These are phyloP conservation scores for Balansia obtecta DNA, from an alignment of 2,329 filamentous ascomycete genomes.

Conservation along the genomic window DNA sequence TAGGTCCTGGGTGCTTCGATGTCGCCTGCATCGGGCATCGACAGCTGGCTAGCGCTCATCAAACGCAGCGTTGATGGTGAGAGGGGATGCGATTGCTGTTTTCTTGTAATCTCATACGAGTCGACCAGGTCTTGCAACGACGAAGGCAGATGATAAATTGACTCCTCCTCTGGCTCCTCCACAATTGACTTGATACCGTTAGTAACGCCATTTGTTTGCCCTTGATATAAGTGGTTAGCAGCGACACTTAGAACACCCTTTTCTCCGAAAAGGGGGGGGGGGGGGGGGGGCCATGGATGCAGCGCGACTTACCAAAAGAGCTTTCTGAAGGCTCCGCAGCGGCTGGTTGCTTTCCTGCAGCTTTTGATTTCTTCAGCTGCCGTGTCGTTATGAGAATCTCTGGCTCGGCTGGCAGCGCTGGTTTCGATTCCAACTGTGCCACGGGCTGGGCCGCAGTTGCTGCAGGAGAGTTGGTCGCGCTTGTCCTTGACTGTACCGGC, in stretches of 20 bases:
- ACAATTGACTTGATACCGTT: constrained; percentile 37
- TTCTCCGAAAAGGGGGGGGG: no score
- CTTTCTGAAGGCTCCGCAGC: constrained; percentile 29
- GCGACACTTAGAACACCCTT: no score
- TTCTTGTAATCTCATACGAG: constrained; percentile 76
- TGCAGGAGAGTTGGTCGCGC: constrained; percentile 42
- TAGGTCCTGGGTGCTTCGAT: constrained; percentile 75
- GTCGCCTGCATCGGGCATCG: constrained; percentile 63
- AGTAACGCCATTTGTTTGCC: constrained; percentile 37
- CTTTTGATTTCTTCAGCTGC: constrained; percentile 28
- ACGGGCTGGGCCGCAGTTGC: constrained; percentile 34
- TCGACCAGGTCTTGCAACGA: constrained; percentile 83
- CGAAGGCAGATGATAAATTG: constrained; percentile 83
- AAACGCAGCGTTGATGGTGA: constrained; percentile 60
- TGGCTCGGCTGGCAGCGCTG: constrained; percentile 11
- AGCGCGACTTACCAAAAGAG: constrained; percentile 27
- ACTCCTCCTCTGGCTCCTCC: constrained; percentile 51
- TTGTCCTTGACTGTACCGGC: constrained; percentile 39
- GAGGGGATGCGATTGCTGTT: constrained; percentile 46
- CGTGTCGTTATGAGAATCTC: constrained; percentile 16
- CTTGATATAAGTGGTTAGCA: constrained; percentile 2
- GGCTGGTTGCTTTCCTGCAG: constrained; percentile 30
- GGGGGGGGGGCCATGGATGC: neutral
- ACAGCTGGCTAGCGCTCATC: constrained; percentile 62
- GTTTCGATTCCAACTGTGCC: constrained; percentile 12